These are phyloP conservation scores for Fusarium chuoi DNA, from an alignment of 2,329 filamentous ascomycete species.

Conservation along the genomic window DNA sequence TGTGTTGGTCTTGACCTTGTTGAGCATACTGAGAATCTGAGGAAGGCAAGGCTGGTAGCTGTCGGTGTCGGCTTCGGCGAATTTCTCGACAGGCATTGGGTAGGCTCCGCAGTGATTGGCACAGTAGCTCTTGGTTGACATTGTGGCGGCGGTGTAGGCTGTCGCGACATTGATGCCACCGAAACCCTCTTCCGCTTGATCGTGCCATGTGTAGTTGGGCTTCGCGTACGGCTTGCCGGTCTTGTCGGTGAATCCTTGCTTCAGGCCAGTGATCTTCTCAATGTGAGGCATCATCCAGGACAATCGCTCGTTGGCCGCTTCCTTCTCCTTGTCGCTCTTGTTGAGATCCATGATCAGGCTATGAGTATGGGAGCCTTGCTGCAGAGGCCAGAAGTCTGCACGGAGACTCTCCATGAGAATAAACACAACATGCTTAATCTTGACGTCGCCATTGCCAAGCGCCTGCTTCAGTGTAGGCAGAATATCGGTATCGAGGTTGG, in stretches of 20 bases:
- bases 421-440: conserved; percentile 57
- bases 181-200: conserved; percentile 33
- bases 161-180: conserved; percentile 56
- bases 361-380: conserved; percentile 53
- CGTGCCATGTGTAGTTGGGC: conserved; percentile 43
- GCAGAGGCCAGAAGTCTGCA: conserved; percentile 57
- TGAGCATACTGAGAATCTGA: conserved; percentile 51
- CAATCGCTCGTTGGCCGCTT: conserved; percentile 45
- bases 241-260: conserved; percentile 32
- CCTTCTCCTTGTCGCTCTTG: conserved; percentile 40
- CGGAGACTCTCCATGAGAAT: conserved; percentile 58
- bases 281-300: conserved; percentile 37
- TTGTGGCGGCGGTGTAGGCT: conserved; percentile 54
- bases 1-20: conserved; percentile 40
- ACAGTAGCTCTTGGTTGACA: conserved; percentile 56
- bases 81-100: conserved; percentile 56
- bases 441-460: conserved; percentile 44
- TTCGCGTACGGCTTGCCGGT: conserved; percentile 44
- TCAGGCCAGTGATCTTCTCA: conserved; percentile 34
- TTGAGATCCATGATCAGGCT: conserved; percentile 44
- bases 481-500: conserved; percentile 52
- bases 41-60: conserved; percentile 59
- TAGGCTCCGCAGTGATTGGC: conserved; percentile 57
- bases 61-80: conserved; percentile 54
- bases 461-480: conserved; percentile 43